A percentile compares a stretch with the other conserved stretches of the same genome.
Conservation (phyloP, 495 filamentous ascomycete genomes). For the Aspergillus indologenus region DNA sequence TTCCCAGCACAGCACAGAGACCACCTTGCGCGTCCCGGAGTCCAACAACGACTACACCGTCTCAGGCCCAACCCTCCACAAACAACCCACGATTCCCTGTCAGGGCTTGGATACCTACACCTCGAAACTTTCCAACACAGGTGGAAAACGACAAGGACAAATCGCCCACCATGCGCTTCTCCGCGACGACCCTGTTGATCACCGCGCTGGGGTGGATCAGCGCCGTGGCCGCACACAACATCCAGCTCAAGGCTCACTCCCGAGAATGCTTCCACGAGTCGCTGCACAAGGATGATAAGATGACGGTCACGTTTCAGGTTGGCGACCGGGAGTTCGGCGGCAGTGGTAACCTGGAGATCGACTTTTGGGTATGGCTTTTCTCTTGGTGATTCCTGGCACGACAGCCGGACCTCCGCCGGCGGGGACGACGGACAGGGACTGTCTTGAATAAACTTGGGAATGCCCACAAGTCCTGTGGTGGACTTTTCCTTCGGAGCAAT, state of each 20-base stretch:
- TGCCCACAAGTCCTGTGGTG: background rate
- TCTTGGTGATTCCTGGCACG: background rate
- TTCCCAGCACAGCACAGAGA: constrained; percentile 25
- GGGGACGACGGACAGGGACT: background rate
- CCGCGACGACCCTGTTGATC: constrained; percentile 51
- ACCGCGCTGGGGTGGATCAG: constrained; percentile 63
- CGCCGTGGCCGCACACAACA: constrained; percentile 78
- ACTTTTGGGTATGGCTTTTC: constrained; percentile 81
- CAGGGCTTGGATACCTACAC: background rate
- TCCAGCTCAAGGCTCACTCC: constrained; percentile 85
- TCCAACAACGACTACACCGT: constrained; percentile 9
- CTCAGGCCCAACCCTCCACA: constrained; percentile 8
- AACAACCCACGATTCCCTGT: constrained; percentile 9
- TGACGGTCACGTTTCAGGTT: constrained; percentile 98
- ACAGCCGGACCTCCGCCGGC: background rate
- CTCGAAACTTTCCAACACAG: background rate
- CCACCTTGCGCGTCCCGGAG: constrained; percentile 38
- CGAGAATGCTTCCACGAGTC: constrained; percentile 96
- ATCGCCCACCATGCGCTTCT: constrained; percentile 51
- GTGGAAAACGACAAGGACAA: background rate
- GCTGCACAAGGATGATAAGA: constrained; percentile 89
- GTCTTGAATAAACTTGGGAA: no score
- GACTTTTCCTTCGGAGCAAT: background rate
- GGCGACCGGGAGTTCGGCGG: constrained; percentile 95
- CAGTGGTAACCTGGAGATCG: constrained; percentile 90